Evolutionary conservation across 768 basidiomycete species (phyloP), one percentile per base, ranked within the genome.

Genomic region (Pleurotus tuber-regium): DNA sequence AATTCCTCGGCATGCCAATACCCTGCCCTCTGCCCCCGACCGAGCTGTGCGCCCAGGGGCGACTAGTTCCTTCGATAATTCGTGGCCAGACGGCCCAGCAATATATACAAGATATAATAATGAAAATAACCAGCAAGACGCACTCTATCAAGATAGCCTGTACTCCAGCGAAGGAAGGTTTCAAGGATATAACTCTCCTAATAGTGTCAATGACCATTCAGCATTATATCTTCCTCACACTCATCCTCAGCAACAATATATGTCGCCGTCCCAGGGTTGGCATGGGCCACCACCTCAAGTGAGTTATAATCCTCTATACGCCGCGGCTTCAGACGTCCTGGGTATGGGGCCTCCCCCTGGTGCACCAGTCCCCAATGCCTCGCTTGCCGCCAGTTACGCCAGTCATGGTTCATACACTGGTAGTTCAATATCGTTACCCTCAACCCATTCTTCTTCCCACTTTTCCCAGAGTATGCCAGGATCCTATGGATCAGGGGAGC

Each of bases 321-420:
- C 79, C 8, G 89, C 89, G 11, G 90, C 90, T 7, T 89, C 89
- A 7, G 82, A 87, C 63, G 86, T 91, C 7, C 75, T 92, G 12
- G 89, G 89, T 12, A 84, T 89, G 80, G 83, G 78, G 0, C 86
- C 81, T 16, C 86, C 86, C 39, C 79, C 78, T 11, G 70, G 69
- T 18, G 61, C 63, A 51, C 65, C 59, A 43, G 33, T 57, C 46
- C 54, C 56, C 51, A 28, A 51, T 43, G 54, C 58, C 29, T 54
- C 59, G n/a, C 28, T 55, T 58, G 59, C 57, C 57, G 50, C 31
- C 62, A 61, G 42, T 68, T 67, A 49, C 68, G 60, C 4, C 53
- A 61, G n/a, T 16, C 49, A 40, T 25, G 25, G 30, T 11, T 62
- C 54, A 31, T 54, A 49, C 19, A 52, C 53, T 38, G 60, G 47